These are phyloP conservation scores for Pseudogymnoascus sp. DNA, from an alignment of 2,329 filamentous ascomycete genomes.

Conservation along the genomic window DNA sequence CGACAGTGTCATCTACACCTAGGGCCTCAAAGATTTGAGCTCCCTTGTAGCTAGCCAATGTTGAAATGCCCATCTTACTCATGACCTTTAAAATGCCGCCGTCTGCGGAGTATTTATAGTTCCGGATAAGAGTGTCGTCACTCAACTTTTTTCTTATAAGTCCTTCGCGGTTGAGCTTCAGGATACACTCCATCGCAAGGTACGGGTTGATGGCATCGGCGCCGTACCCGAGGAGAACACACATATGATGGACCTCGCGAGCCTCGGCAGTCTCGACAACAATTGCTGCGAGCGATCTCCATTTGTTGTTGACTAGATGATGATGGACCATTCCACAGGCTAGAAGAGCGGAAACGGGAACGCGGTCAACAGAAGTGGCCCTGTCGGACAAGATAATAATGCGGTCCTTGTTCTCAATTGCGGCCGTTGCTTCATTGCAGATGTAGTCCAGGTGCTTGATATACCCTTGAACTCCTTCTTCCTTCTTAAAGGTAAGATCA, in stretches of 20 bases:
- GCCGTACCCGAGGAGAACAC: constrained; percentile 92
- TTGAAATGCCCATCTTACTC: constrained; percentile 99
- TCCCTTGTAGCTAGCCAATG: constrained; percentile 91
- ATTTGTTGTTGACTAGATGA: constrained; percentile 90
- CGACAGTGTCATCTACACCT: constrained; percentile 82
- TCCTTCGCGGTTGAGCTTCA: constrained; percentile 91
- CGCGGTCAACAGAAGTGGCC: constrained; percentile 71
- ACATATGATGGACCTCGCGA: constrained; percentile 97
- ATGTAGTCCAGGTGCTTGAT: constrained; percentile 80
- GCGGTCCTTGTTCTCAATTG: constrained; percentile 74
- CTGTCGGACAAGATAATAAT: constrained; percentile 86
- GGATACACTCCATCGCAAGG: constrained; percentile 88
- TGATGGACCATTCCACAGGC: constrained; percentile 93
- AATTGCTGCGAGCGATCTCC: constrained; percentile 80
- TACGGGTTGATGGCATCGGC: constrained; percentile 93
- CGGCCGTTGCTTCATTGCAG: constrained; percentile 74
- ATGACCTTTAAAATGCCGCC: constrained; percentile 97
- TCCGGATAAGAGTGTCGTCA: constrained; percentile 76
- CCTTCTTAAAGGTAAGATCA: constrained; percentile 88
- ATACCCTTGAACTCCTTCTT: constrained; percentile 74
- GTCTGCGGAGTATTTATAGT: constrained; percentile 95
- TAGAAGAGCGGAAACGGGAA: constrained; percentile 76
- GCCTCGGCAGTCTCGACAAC: constrained; percentile 90
- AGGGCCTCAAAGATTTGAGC: constrained; percentile 97
- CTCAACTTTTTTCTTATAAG: constrained; percentile 83